Evolutionary conservation across 2,329 filamentous ascomycete species (phyloP).

Genomic region (Teratosphaeria gauchensis): DNA sequence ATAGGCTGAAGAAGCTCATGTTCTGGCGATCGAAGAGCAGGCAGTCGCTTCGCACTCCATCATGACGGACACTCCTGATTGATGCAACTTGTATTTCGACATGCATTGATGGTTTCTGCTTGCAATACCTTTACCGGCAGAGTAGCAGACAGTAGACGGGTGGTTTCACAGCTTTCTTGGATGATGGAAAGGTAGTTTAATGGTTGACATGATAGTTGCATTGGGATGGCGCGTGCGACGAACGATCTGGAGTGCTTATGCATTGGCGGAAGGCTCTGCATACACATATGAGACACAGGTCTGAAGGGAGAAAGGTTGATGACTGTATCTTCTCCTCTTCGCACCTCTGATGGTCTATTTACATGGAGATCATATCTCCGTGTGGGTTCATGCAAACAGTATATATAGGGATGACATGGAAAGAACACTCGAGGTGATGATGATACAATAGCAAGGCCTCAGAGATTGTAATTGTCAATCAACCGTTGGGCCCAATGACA

Average conservation of each 20-base stretch:
- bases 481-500: too few species aligned
- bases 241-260: neutral
- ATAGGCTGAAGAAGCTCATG: constrained; percentile 63
- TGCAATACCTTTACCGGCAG: neutral
- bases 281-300: neutral
- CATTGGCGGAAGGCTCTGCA: neutral
- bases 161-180: neutral
- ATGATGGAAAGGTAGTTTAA: neutral
- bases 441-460: neutral
- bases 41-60: constrained; percentile 5
- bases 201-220: neutral
- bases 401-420: neutral
- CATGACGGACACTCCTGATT: neutral
- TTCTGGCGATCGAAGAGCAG: constrained; percentile 59
- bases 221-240: neutral
- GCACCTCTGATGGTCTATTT: neutral
- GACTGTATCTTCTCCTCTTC: neutral
- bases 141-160: neutral
- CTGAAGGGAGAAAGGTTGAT: neutral
- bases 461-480: too few species aligned
- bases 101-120: neutral
- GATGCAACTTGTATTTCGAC: neutral
- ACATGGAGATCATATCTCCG: neutral
- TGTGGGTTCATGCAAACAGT: neutral
- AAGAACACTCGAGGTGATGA: neutral